Percentiles rank a stretch among this genome's conserved stretches.
Conservation (phyloP, 805 yeast species). For the Priceomyces melissophilus region DNA sequence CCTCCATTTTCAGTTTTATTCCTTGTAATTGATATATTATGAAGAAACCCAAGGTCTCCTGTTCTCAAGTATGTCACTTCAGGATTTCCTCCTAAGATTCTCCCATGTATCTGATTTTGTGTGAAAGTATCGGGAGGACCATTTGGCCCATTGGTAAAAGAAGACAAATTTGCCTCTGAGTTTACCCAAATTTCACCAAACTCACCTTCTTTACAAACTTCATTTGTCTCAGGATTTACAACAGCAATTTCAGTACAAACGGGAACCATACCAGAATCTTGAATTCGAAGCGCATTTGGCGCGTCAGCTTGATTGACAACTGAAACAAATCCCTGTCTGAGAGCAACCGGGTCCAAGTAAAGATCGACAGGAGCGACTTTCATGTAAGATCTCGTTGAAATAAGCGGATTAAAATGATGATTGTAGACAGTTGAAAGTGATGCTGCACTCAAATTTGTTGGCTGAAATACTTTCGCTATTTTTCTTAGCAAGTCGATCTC, state of each 20-base stretch:
- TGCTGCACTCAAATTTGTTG: slow-evolving; percentile 61
- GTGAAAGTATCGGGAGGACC: slow-evolving; percentile 51
- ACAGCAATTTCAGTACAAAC: slow-evolving; percentile 91
- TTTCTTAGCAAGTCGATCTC: slow-evolving; percentile 54
- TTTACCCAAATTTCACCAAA: slow-evolving; percentile 97
- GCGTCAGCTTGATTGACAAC: slow-evolving; percentile 71
- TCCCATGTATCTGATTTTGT: slow-evolving; percentile 54
- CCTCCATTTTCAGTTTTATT: slow-evolving; percentile 29
- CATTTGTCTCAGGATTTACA: slow-evolving; percentile 88
- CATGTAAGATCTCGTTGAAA: slow-evolving; percentile 81
- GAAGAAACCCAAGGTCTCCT: slow-evolving; percentile 92
- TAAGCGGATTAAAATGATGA: slow-evolving; percentile 77
- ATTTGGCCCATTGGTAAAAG: slow-evolving; percentile 54
- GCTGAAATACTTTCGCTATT: slow-evolving; percentile 59
- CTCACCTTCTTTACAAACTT: slow-evolving; percentile 82
- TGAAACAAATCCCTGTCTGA: slow-evolving; percentile 84
- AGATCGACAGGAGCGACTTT: slow-evolving; percentile 84
- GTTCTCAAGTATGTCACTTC: slow-evolving; percentile 69
- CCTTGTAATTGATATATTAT: slow-evolving; percentile 55
- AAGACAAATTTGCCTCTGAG: slow-evolving; percentile 75
- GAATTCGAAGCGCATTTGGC: slow-evolving; percentile 70
- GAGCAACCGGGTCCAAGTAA: slow-evolving; percentile 80
- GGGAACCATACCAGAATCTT: slow-evolving; percentile 95
- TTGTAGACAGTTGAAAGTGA: slow-evolving; percentile 76
- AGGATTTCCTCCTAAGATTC: slow-evolving; percentile 60